These are phyloP conservation scores for Arthrobotrys conoides DNA, from an alignment of 2,329 filamentous ascomycete species.

Conservation along the genomic window DNA sequence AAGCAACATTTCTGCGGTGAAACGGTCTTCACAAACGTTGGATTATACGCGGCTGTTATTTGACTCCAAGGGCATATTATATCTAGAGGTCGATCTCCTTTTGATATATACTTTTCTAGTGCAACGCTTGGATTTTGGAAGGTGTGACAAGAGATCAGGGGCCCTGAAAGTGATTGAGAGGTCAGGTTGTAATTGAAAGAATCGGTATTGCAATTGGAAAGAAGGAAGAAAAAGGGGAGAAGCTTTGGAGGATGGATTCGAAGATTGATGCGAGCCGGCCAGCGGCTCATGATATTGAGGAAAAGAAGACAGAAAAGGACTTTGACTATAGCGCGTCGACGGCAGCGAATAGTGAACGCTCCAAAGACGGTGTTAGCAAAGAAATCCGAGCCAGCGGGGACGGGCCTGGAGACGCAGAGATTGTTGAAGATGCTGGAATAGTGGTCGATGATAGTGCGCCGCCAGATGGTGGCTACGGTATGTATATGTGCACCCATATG, in stretches of 20 bases:
- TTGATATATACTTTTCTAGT: not conserved
- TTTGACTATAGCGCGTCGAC: constrained; percentile 32
- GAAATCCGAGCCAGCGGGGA: constrained; percentile 34
- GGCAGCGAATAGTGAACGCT: constrained; percentile 47
- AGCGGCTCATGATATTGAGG: constrained; percentile 29
- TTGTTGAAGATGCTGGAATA: constrained; percentile 42
- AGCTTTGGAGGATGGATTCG: constrained; percentile 38
- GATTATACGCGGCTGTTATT: constrained; percentile 6
- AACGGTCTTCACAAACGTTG: not conserved
- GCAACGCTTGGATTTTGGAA: constrained; percentile 3
- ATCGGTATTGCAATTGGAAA: not conserved
- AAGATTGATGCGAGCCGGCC: constrained; percentile 35
- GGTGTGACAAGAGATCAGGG: constrained; percentile 6
- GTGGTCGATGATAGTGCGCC: constrained; percentile 66
- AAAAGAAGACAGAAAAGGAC: constrained; percentile 36
- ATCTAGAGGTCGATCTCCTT: not conserved
- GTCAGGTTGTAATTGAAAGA: no score
- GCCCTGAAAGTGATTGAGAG: not conserved
- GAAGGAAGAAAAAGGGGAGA: not conserved
- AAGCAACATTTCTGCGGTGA: constrained; percentile 5
- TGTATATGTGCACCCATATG: no score
- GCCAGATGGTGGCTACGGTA: constrained; percentile 75
- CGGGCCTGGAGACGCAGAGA: constrained; percentile 1
- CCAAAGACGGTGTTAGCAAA: constrained; percentile 41
- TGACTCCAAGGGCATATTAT: not conserved